Evolutionary conservation across 1,284 basidiomycete genomes (phyloP).

Genomic region (Ganoderma multipileum): DNA sequence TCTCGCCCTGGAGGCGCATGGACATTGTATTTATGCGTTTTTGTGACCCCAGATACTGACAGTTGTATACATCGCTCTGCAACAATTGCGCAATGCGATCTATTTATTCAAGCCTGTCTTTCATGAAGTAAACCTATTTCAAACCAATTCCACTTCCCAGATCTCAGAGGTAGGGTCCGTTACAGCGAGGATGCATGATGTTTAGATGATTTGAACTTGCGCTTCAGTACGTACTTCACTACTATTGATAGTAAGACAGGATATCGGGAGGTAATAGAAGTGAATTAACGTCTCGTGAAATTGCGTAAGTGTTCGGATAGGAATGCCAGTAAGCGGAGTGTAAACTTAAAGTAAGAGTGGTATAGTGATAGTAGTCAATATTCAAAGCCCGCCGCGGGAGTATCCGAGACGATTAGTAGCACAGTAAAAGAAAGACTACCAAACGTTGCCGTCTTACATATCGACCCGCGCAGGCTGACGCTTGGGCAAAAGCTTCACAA

Average conservation of each 20-base stretch:
- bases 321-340: not conserved
- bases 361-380: not conserved
- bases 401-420: not conserved
- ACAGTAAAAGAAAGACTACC: not conserved
- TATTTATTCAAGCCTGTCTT: not conserved
- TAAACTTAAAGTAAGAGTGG: not conserved
- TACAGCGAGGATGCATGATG: too few species aligned
- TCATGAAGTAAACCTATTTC: too few species aligned
- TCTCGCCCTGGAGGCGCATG: not conserved
- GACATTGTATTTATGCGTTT: not conserved
- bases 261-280: not conserved
- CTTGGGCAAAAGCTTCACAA: conserved; percentile 22
- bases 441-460: not conserved
- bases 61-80: too few species aligned
- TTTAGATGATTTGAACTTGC: too few species aligned
- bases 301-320: not conserved
- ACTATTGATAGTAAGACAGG: not conserved
- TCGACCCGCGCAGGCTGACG: not conserved
- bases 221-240: too few species aligned
- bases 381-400: not conserved
- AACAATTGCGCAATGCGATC: not conserved
- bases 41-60: not conserved
- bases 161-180: too few species aligned
- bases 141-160: too few species aligned
- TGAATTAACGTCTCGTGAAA: not conserved